Percentiles rank a stretch among this genome's conserved stretches.
Evolutionary conservation across 2,329 filamentous ascomycete species (phyloP).

Genomic region (Ceratocystis variospora): DNA sequence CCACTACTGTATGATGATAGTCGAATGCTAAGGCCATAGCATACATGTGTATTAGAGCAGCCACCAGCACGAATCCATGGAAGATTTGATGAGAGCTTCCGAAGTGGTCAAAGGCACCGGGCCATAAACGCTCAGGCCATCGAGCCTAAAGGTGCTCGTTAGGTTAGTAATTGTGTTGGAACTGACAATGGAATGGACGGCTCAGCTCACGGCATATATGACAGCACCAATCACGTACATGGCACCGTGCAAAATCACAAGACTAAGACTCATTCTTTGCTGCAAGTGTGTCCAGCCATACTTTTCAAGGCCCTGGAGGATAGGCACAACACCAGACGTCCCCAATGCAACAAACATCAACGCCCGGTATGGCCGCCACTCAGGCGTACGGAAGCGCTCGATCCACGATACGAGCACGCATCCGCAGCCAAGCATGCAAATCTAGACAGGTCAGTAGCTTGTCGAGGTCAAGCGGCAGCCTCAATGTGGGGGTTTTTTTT

Average conservation of each 20-base stretch:
- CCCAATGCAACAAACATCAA: constrained; percentile 84
- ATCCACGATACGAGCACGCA: constrained; percentile 66
- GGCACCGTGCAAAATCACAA: constrained; percentile 64
- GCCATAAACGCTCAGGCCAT: constrained; percentile 67
- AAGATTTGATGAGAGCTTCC: constrained; percentile 95
- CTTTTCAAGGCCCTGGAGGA: constrained; percentile 58
- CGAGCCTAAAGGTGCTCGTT: constrained; percentile 38
- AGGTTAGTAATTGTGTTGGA: neutral
- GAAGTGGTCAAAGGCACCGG: constrained; percentile 76
- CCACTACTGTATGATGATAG: constrained; percentile 54
- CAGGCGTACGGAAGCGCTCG: constrained; percentile 70
- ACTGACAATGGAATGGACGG: constrained; percentile 3
- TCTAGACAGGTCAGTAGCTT: constrained; percentile 36
- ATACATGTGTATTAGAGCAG: constrained; percentile 66
- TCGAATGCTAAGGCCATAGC: constrained; percentile 78
- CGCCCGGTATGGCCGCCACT: constrained; percentile 72
- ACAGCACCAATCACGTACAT: constrained; percentile 77
- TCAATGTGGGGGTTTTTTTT: no score
- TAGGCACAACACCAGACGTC: constrained; percentile 66
- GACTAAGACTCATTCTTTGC: constrained; percentile 63
- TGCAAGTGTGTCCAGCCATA: constrained; percentile 56
- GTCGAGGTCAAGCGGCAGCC: neutral
- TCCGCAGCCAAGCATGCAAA: constrained; percentile 59
- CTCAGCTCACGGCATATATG: constrained; percentile 62
- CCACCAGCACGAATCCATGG: constrained; percentile 74